Evolutionary conservation across 2,329 filamentous ascomycete species (phyloP), one percentile per base, ranked within the genome.

Genomic region (Colletotrichum sp.): DNA sequence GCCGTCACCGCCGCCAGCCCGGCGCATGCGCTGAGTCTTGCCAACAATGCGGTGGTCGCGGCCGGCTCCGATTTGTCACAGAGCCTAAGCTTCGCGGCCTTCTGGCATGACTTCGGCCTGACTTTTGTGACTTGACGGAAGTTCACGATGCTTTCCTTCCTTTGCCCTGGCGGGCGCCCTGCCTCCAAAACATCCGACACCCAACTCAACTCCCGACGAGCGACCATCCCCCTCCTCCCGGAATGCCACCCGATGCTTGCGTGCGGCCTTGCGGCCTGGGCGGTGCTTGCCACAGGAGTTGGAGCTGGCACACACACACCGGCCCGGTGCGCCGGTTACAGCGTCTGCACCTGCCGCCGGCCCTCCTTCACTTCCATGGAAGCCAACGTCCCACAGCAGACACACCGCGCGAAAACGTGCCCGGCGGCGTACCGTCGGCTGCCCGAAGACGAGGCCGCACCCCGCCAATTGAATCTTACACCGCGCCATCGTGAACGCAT

Each of bases 91-190:
- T 15, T 22, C 59, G 25, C 66, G 57, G 67, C 67, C 36, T 34
- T 25, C 71, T 67, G 28, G 68, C 34, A 72, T 67, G 61, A 72
- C 68, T 72, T 72, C 52, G 68, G 52, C 25, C 61, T 67, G 61
- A 60, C 61, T 34, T 52, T 52, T 8, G 44, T 63, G 72, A 75
- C 68, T 72, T 68, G 44, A 75, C 48, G 28, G 13, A 27, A 36
- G 28, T 52, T 59, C 8, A 32, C n/a, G 61, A 27, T 16, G 22
- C 32, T 7, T 34, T 16, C 3, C 60, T n/a, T 39, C 6, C 19
- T 30, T 30, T 30, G 28, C 34, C 61, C 32, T 39, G n/a, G n/a
- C 39, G 39, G 36, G 39, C 19, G 19, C 39, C 39, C 39, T 19
- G 39, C 12, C 28, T 39, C 61, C 32, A 52, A 52, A 52, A 25